These are phyloP conservation scores for Pittosporum tobira DNA, from an alignment of 129 eudicot genomes.

Conservation along the genomic window DNA sequence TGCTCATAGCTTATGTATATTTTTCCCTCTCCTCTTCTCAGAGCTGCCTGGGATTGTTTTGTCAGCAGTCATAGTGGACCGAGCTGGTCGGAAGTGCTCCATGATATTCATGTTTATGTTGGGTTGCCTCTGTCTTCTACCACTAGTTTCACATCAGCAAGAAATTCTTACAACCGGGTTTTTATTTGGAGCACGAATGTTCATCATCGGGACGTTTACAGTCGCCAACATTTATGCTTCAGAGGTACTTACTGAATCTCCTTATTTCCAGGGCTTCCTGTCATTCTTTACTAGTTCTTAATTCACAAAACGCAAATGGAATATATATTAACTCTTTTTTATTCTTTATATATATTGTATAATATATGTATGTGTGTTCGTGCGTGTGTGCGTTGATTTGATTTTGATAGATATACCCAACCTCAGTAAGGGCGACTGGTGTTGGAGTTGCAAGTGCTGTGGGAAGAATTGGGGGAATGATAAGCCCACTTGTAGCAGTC, in stretches of 20 bases:
- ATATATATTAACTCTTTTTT: background rate
- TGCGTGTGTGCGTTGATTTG: background rate
- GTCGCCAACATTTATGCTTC: constrained; percentile 43
- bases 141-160: constrained; percentile 40
- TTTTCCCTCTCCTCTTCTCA: constrained; percentile 16
- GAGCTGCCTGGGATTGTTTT: constrained; percentile 69
- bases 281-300: background rate
- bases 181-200: constrained; percentile 60
- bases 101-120: constrained; percentile 48
- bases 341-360: background rate
- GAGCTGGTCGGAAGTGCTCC: constrained; percentile 54
- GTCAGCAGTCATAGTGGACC: constrained; percentile 53
- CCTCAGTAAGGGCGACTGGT: constrained; percentile 63
- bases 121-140: constrained; percentile 39
- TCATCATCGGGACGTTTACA: constrained; percentile 38
- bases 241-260: constrained; percentile 35
- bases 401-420: constrained; percentile 51
- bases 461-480: constrained; percentile 63
- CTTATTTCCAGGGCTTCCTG: background rate
- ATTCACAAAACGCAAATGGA: background rate
- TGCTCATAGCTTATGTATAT: background rate
- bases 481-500: constrained; percentile 60
- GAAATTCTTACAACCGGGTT: constrained; percentile 32
- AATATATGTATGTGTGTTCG: background rate
- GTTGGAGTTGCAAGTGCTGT: constrained; percentile 55